Conservation (phyloP, 2,329 filamentous ascomycete species). For the Cercospora brassicicola region DNA sequence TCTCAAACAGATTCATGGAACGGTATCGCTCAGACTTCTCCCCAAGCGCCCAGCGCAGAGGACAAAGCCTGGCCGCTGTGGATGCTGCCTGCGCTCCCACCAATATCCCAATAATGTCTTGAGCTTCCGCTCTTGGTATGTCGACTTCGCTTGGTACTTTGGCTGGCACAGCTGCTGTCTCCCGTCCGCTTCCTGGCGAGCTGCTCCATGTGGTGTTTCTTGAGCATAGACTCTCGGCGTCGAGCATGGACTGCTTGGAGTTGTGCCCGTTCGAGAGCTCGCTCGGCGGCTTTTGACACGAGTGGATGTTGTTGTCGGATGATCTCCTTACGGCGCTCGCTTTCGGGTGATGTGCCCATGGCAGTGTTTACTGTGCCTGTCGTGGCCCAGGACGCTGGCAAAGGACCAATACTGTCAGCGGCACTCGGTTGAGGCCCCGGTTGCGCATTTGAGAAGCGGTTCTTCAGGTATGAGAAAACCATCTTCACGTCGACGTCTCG, state of each 20-base stretch:
- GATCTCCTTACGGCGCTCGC: conserved; percentile 74
- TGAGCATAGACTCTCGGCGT: conserved; percentile 22
- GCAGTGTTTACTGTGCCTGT: conserved; percentile 39
- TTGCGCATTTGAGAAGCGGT: conserved; percentile 61
- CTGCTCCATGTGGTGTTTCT: conserved; percentile 45
- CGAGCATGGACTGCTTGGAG: conserved; percentile 22
- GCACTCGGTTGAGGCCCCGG: conserved; percentile 10
- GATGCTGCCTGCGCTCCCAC: conserved; percentile 74
- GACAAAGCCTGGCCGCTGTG: conserved; percentile 39
- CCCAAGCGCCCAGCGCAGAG: conserved; percentile 68
- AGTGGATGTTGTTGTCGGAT: conserved; percentile 89
- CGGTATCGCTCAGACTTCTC: conserved; percentile 58
- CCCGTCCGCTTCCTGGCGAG: conserved; percentile 39
- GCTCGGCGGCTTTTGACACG: conserved; percentile 58
- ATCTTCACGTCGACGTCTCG: conserved; percentile 85
- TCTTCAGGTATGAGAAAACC: conserved; percentile 83
- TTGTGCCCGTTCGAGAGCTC: conserved; percentile 44
- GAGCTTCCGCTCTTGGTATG: conserved; percentile 63
- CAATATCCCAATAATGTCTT: conserved; percentile 90
- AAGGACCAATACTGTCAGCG: conserved; percentile 32
- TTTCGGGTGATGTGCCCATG: conserved; percentile 54
- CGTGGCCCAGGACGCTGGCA: conserved; percentile 40
- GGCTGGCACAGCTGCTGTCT: conserved; percentile 75
- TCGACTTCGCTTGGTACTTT: conserved; percentile 71
- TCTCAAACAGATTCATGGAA: background rate